Percentiles rank a stretch among this genome's conserved stretches.
Evolutionary conservation across 2,329 filamentous ascomycete genomes (phyloP).

Genomic region (Bisporella sp.): DNA sequence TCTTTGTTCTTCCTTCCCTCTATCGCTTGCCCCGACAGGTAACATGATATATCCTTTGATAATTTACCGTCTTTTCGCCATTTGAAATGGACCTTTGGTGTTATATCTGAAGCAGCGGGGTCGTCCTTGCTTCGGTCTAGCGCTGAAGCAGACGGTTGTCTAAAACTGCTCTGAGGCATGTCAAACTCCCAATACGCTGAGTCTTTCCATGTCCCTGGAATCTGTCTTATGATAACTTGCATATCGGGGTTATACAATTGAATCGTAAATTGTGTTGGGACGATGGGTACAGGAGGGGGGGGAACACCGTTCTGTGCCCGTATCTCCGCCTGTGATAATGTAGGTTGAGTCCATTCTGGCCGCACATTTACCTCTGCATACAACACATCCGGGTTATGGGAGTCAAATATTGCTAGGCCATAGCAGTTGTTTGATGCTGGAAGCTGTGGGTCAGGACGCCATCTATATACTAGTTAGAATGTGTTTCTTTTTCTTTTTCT

Average conservation of each 20-base stretch:
- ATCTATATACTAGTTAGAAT: constrained; percentile 22
- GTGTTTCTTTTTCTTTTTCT: no score
- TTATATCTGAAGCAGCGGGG: constrained; percentile 44
- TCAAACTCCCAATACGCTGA: constrained; percentile 86
- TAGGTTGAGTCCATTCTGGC: constrained; percentile 80
- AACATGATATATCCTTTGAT: constrained; percentile 83
- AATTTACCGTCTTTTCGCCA: constrained; percentile 87
- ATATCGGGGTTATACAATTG: constrained; percentile 94
- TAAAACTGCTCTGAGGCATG: constrained; percentile 80
- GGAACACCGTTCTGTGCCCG: constrained; percentile 60
- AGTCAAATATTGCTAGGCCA: constrained; percentile 77
- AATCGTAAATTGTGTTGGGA: constrained; percentile 73
- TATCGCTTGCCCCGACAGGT: constrained; percentile 71
- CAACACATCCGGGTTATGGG: constrained; percentile 71
- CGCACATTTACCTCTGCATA: constrained; percentile 81
- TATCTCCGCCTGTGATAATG: constrained; percentile 73
- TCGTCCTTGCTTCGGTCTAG: constrained; percentile 68
- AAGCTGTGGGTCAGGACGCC: constrained; percentile 64
- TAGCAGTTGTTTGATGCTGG: constrained; percentile 74
- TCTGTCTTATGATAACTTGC: constrained; percentile 62
- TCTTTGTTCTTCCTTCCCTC: constrained; percentile 76
- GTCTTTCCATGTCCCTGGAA: constrained; percentile 72
- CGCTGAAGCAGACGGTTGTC: constrained; percentile 67
- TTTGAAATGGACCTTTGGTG: constrained; percentile 73
- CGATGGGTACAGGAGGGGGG: constrained; percentile 61